A percentile compares a stretch with the other conserved stretches of the same genome.
phyloP scores from a whole-genome alignment of 768 basidiomycete species.

The Rhodosporidiobolus odoratus region DNA sequence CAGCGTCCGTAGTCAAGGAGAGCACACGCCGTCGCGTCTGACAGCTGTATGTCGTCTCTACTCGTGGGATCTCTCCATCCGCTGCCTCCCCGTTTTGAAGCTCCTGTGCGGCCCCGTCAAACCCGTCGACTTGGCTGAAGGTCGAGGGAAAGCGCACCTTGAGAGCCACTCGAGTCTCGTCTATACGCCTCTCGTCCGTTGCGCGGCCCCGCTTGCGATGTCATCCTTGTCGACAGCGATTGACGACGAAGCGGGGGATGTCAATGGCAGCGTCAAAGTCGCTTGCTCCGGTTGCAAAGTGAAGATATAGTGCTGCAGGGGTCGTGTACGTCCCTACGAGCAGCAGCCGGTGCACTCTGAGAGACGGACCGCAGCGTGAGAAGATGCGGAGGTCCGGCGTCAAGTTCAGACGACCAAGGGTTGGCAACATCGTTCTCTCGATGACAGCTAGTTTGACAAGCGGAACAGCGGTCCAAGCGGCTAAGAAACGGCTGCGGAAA shows the following conservation, averaged over 20 bases:
- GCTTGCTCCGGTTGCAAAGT: too few relatives aligned
- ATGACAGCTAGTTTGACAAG: constrained; percentile 1
- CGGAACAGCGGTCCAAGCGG: constrained; percentile 10
- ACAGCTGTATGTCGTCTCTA: too few relatives aligned
- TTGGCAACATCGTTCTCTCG: neutral
- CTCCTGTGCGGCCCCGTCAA: neutral
- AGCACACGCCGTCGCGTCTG: too few relatives aligned
- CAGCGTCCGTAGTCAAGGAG: neutral
- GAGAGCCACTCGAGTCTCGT: neutral
- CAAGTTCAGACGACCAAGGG: neutral
- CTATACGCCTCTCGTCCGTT: neutral
- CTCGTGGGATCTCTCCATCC: too few relatives aligned
- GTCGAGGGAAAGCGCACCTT: neutral
- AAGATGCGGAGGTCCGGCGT: neutral
- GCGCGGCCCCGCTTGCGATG: neutral
- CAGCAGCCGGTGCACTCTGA: too few relatives aligned
- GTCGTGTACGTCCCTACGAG: too few relatives aligned
- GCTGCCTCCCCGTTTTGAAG: too few relatives aligned
- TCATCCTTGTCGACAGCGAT: neutral
- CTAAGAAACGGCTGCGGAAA: constrained; percentile 17
- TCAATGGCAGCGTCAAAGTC: too few relatives aligned
- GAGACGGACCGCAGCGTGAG: too few relatives aligned
- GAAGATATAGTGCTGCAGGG: too few relatives aligned
- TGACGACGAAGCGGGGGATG: neutral
- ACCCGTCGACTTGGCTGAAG: neutral